Evolutionary conservation across 1,284 basidiomycete genomes (phyloP).

Genomic region (Pisolithus thermaeus): DNA sequence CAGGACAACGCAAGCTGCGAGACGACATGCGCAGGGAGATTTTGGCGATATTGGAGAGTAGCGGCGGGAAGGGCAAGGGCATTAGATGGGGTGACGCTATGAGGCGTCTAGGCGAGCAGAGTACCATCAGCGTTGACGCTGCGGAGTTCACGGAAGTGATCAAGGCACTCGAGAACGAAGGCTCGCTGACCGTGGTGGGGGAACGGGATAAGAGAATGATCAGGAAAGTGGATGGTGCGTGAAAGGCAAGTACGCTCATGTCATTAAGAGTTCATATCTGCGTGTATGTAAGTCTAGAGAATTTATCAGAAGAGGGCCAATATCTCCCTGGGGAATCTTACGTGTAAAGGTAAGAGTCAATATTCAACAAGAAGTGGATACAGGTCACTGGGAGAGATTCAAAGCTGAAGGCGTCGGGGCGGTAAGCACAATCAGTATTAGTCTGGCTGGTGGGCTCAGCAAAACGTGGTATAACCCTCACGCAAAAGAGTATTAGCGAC

Average conservation of each 20-base stretch:
- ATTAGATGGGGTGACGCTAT: conserved; percentile 78
- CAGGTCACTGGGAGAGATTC: too few relatives aligned
- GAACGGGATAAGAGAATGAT: conserved; percentile 83
- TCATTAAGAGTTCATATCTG: too few relatives aligned
- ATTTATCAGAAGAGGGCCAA: conserved; percentile 26
- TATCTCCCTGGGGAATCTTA: too few relatives aligned
- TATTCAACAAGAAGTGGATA: too few relatives aligned
- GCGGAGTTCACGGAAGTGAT: conserved; percentile 82
- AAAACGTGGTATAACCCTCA: too few relatives aligned
- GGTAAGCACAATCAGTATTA: too few relatives aligned
- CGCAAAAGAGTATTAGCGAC: too few relatives aligned
- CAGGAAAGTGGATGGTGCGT: conserved; percentile 44
- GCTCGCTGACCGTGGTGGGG: conserved; percentile 76
- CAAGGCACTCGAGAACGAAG: conserved; percentile 75
- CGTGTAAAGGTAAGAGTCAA: too few relatives aligned
- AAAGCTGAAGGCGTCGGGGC: too few relatives aligned
- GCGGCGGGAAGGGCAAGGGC: conserved; percentile 52
- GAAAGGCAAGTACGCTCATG: neutral
- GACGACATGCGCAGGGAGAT: conserved; percentile 84
- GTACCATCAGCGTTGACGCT: conserved; percentile 68
- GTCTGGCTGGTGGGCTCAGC: too few relatives aligned
- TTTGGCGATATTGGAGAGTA: conserved; percentile 59
- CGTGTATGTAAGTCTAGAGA: neutral
- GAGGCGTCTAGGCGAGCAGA: conserved; percentile 72
- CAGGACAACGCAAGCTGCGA: conserved; percentile 75